phyloP scores from a whole-genome alignment of 2,329 filamentous ascomycete species.

The Paramyrothecium roridum region DNA sequence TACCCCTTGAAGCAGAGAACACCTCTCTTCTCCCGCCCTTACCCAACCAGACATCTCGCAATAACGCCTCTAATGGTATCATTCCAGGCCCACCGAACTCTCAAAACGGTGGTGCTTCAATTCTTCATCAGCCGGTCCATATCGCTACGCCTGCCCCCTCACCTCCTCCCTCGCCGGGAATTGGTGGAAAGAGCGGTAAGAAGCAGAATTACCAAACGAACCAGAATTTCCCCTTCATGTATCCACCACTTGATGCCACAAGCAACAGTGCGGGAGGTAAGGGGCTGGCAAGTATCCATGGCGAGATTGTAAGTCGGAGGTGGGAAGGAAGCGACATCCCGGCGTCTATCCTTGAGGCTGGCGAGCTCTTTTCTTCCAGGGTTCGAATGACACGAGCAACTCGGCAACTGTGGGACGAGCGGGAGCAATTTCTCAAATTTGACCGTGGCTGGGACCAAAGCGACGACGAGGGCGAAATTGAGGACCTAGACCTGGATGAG shows the following conservation, averaged over 20 bases:
- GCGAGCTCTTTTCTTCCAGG: constrained; percentile 83
- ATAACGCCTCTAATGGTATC: constrained; percentile 59
- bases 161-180: constrained; percentile 83
- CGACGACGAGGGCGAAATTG: constrained; percentile 41
- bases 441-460: constrained; percentile 80
- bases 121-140: constrained; percentile 92
- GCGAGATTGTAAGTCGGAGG: constrained; percentile 73
- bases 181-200: constrained; percentile 89
- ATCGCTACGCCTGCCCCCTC: constrained; percentile 98
- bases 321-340: constrained; percentile 96
- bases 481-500: constrained; percentile 45
- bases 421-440: constrained; percentile 86
- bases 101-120: constrained; percentile 66
- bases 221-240: constrained; percentile 97
- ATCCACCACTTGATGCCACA: constrained; percentile 83
- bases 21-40: constrained; percentile 86
- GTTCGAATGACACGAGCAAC: constrained; percentile 91
- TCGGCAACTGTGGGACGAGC: constrained; percentile 90
- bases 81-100: constrained; percentile 52
- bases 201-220: constrained; percentile 99
- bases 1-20: constrained; percentile 86
- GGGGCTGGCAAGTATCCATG: constrained; percentile 76
- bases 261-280: constrained; percentile 92
- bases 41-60: constrained; percentile 67
- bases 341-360: constrained; percentile 90